Evolutionary conservation across 1,284 basidiomycete genomes (phyloP).

Genomic region (Cryptococcus neoformans): DNA sequence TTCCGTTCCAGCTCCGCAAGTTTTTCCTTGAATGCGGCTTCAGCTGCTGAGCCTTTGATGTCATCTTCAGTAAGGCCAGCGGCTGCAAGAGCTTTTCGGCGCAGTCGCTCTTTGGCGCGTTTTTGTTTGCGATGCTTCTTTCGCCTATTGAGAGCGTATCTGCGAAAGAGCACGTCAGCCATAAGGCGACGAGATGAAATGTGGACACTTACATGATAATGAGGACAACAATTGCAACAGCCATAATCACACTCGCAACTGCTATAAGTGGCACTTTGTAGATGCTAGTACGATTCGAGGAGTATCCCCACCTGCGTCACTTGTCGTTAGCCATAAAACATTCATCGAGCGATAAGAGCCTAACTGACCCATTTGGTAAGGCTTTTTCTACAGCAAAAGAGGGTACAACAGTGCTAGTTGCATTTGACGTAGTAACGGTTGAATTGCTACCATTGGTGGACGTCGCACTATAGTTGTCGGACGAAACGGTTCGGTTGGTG

Average conservation of each 20-base stretch:
- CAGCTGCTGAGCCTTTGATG: constrained; percentile 18
- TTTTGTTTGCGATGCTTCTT: constrained; percentile 36
- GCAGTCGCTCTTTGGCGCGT: constrained; percentile 33
- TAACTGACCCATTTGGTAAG: constrained; percentile 26
- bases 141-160: constrained; percentile 36
- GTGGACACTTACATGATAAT: constrained; percentile 36
- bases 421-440: no score
- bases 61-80: constrained; percentile 35
- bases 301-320: constrained; percentile 32
- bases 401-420: constrained; percentile 1
- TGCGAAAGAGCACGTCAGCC: constrained; percentile 5
- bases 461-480: neutral
- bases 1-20: constrained; percentile 33
- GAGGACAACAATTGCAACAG: constrained; percentile 35
- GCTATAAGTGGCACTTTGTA: constrained; percentile 48
- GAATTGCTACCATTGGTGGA: no score
- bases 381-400: constrained; percentile 24
- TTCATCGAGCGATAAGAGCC: neutral
- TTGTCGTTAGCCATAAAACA: neutral
- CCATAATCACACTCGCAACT: constrained; percentile 42
- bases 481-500: neutral
- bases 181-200: neutral
- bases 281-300: constrained; percentile 32
- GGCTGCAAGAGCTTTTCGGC: constrained; percentile 39
- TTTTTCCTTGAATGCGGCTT: constrained; percentile 29